Percentiles rank a stretch among this genome's conserved stretches.
Conservation (phyloP, 192 early-diverging fungal species). For the Gonapodya prolifera region DNA sequence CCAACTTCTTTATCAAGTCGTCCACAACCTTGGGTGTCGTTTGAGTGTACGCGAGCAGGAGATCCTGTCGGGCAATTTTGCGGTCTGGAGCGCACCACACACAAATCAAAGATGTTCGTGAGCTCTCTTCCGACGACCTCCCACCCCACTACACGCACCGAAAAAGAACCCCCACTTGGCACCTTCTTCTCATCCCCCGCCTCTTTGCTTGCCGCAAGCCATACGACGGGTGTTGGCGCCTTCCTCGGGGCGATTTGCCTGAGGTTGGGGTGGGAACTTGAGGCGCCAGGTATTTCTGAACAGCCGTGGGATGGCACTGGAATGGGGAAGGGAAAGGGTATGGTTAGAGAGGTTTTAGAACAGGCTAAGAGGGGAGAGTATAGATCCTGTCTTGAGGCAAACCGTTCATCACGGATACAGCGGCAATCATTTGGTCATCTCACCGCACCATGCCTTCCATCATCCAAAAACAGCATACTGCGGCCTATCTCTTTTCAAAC, state of each 20-base stretch:
- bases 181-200: not conserved
- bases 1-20: conserved; percentile 12
- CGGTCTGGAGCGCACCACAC: not conserved
- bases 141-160: not conserved
- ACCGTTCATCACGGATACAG: too few species aligned
- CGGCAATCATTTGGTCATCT: too few species aligned
- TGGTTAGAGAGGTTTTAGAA: conserved; percentile 10
- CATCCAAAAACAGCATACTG: too few species aligned
- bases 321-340: conserved; percentile 14
- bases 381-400: too few species aligned
- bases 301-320: conserved; percentile 15
- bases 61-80: conserved; percentile 11
- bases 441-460: too few species aligned
- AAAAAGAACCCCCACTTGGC: conserved; percentile 12
- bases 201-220: conserved; percentile 12
- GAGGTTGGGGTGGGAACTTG: conserved; percentile 6
- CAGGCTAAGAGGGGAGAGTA: too few species aligned
- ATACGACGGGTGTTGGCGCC: conserved; percentile 20
- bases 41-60: conserved; percentile 10
- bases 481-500: too few species aligned
- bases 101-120: not conserved
- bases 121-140: not conserved
- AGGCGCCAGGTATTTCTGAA: conserved; percentile 9
- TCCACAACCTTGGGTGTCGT: conserved; percentile 7
- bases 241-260: conserved; percentile 9